A percentile compares a stretch with the other conserved stretches of the same genome.
Conservation (phyloP, 2,329 filamentous ascomycete genomes). For the Microdochium bolleyi region DNA sequence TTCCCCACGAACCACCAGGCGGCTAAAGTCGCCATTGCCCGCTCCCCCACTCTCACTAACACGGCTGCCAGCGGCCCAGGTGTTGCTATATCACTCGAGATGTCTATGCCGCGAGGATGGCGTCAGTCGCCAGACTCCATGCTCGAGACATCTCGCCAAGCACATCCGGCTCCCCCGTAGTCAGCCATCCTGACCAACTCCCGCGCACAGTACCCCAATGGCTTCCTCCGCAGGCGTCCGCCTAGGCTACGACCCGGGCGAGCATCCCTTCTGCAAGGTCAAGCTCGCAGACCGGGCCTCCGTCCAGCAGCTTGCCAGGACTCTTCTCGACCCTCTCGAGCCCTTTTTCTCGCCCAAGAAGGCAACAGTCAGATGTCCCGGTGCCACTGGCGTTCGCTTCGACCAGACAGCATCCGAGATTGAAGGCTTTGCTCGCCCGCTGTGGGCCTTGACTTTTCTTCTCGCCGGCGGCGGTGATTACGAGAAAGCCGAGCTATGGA, state of each 20-base stretch:
- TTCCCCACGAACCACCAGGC: no score
- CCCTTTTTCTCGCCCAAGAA: conserved; percentile 62
- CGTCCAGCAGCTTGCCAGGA: conserved; percentile 52
- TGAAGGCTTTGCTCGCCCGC: conserved; percentile 66
- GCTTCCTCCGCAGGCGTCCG: conserved; percentile 24
- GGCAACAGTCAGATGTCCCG: conserved; percentile 58
- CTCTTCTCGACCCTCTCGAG: conserved; percentile 62
- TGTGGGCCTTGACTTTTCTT: conserved; percentile 68
- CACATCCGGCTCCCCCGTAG: background rate
- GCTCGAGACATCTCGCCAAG: background rate
- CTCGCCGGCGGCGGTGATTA: conserved; percentile 63
- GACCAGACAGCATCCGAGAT: conserved; percentile 71
- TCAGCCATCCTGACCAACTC: background rate
- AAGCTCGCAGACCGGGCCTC: conserved; percentile 41
- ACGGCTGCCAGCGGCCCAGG: no score
- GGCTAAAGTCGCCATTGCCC: no score
- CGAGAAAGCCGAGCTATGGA: conserved; percentile 53
- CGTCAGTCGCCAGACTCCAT: no score
- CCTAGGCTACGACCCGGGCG: conserved; percentile 38
- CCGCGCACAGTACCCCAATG: conserved; percentile 7
- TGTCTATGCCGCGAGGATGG: no score
- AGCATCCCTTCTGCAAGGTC: conserved; percentile 49
- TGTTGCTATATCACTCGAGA: no score
- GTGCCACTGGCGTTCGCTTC: conserved; percentile 66
- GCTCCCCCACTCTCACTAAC: no score